Conservation (phyloP, 2,329 filamentous ascomycete species). For the Colletotrichum sidae region DNA sequence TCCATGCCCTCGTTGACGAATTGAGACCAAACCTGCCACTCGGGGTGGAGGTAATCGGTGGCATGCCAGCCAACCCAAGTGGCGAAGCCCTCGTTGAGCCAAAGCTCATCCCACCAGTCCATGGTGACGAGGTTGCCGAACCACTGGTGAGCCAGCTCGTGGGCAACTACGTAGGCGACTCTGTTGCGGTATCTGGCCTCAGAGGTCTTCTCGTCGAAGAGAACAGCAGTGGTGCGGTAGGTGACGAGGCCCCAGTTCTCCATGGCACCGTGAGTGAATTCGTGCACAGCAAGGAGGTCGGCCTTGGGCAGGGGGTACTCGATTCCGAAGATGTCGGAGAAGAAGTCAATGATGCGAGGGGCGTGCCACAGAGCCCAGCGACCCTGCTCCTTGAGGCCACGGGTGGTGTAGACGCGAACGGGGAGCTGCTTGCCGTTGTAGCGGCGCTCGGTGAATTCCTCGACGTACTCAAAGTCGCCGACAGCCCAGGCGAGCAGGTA, state of each 20-base stretch:
- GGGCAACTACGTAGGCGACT: slow-evolving; percentile 97
- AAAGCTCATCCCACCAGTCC: slow-evolving; percentile 96
- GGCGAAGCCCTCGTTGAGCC: slow-evolving; percentile 96
- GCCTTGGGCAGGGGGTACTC: slow-evolving; percentile 95
- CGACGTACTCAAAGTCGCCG: slow-evolving; percentile 96
- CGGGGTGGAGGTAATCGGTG: slow-evolving; percentile 90
- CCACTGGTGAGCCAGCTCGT: slow-evolving; percentile 97
- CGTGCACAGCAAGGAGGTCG: slow-evolving; percentile 90
- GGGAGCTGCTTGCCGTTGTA: slow-evolving; percentile 94
- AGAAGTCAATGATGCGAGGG: slow-evolving; percentile 94
- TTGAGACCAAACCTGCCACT: slow-evolving; percentile 98
- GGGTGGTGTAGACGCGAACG: slow-evolving; percentile 95
- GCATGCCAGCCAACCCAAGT: slow-evolving; percentile 98
- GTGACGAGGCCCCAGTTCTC: slow-evolving; percentile 98
- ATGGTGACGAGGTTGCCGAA: slow-evolving; percentile 96
- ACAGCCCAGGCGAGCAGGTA: slow-evolving; percentile 94
- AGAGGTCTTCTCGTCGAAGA: slow-evolving; percentile 95
- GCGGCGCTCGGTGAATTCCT: slow-evolving; percentile 87
- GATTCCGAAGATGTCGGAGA: slow-evolving; percentile 92
- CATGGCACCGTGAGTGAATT: slow-evolving; percentile 91
- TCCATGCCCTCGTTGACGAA: slow-evolving; percentile 97
- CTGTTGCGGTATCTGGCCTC: slow-evolving; percentile 92
- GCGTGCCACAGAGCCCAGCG: slow-evolving; percentile 91
- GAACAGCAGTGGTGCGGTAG: slow-evolving; percentile 92
- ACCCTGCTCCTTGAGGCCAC: slow-evolving; percentile 93